Evolutionary conservation across 2,329 filamentous ascomycete species (phyloP).

Genomic region (Pseudogymnoascus sp.): DNA sequence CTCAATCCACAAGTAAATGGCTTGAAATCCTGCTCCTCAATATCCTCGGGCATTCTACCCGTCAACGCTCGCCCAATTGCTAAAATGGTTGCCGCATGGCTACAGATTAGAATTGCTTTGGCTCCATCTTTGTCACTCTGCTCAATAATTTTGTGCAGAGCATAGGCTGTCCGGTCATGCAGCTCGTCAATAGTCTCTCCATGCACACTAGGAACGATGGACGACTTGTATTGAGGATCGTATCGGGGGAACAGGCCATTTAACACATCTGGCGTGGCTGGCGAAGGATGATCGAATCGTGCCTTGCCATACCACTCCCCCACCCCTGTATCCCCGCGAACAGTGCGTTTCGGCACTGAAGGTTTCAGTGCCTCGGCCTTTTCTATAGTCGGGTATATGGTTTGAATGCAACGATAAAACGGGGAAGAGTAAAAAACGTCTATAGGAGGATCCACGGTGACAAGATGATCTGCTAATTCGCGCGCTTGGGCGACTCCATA

Average conservation of each 20-base stretch:
- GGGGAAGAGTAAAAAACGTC: slow-evolving; percentile 75
- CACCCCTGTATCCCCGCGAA: slow-evolving; percentile 50
- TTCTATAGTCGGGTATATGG: slow-evolving; percentile 62
- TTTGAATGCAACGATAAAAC: slow-evolving; percentile 83
- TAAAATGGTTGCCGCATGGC: slow-evolving; percentile 86
- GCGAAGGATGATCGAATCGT: slow-evolving; percentile 75
- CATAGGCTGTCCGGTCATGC: slow-evolving; percentile 69
- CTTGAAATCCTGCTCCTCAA: slow-evolving; percentile 69
- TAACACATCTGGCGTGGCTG: slow-evolving; percentile 57
- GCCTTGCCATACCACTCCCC: slow-evolving; percentile 91
- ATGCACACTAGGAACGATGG: slow-evolving; percentile 59
- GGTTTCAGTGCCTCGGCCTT: slow-evolving; percentile 30
- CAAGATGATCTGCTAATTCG: slow-evolving; percentile 63
- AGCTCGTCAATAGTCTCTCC: slow-evolving; percentile 76
- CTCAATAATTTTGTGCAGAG: slow-evolving; percentile 61
- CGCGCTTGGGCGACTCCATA: slow-evolving; percentile 78
- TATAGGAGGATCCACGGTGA: slow-evolving; percentile 55
- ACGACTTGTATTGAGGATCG: slow-evolving; percentile 52
- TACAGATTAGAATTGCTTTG: slow-evolving; percentile 69
- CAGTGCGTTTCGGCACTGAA: slow-evolving; percentile 28
- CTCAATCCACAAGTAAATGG: slow-evolving; percentile 79
- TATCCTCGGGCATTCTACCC: slow-evolving; percentile 63
- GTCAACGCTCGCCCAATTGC: slow-evolving; percentile 77
- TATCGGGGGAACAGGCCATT: slow-evolving; percentile 56
- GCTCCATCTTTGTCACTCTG: slow-evolving; percentile 64